Conservation (phyloP, 208 protist genomes). For the Trypanosoma cruzi region DNA sequence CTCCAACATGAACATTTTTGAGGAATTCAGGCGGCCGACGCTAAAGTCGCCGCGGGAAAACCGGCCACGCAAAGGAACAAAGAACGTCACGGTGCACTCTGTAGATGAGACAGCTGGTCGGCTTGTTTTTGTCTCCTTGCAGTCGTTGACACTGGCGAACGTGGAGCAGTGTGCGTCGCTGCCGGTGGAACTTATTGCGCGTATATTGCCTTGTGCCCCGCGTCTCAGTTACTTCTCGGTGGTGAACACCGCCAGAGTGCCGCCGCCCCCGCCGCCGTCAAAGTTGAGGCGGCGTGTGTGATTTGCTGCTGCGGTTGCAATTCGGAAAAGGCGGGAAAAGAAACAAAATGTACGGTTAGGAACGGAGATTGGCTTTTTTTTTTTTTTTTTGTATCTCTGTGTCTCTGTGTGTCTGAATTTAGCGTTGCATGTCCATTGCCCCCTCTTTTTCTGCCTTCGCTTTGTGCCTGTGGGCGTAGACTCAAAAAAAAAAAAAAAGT, state of each 20-base stretch:
- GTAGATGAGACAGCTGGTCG: conserved; percentile 28
- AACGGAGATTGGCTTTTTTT: not conserved
- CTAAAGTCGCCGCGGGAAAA: conserved; percentile 11
- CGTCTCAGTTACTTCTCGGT: conserved; percentile 61
- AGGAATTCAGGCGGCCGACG: conserved; percentile 17
- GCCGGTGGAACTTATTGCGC: conserved; percentile 42
- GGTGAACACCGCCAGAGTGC: conserved; percentile 54
- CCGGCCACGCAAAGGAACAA: conserved; percentile 21
- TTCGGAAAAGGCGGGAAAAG: not conserved
- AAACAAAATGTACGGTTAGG: not conserved
- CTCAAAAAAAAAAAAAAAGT: no score
- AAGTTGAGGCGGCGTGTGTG: conserved; percentile 28
- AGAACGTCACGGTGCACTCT: not conserved
- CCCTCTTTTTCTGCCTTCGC: not conserved
- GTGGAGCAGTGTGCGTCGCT: conserved; percentile 39
- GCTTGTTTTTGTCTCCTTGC: conserved; percentile 42
- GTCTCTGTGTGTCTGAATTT: not conserved
- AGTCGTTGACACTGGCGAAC: conserved; percentile 64
- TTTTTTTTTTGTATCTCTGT: not conserved
- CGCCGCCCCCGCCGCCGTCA: conserved; percentile 25
- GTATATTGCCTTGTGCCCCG: conserved; percentile 45
- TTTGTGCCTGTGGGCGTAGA: not conserved
- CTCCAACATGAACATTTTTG: conserved; percentile 37
- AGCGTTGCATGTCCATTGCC: no score
- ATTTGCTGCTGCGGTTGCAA: not conserved